Conservation (phyloP, 441 rosid species). For the Metrosideros polymorpha region DNA sequence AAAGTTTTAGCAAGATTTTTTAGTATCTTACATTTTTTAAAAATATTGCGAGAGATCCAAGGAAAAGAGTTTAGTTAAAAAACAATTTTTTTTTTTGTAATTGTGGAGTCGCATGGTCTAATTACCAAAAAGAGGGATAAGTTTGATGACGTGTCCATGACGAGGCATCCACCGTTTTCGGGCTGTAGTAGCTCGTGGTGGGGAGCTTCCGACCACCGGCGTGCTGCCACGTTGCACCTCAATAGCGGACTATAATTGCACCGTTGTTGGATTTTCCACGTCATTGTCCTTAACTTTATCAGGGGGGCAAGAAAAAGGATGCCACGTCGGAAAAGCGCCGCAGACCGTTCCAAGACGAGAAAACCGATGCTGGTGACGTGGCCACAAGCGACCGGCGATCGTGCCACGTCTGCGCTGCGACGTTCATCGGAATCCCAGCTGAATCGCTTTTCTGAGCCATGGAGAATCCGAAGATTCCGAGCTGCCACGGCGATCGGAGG, state of each 20-base stretch:
- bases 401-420: not conserved
- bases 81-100: not conserved
- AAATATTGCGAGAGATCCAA: no score
- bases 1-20: no score
- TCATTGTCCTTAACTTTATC: not conserved
- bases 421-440: not conserved
- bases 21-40: no score
- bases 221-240: not conserved
- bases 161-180: not conserved
- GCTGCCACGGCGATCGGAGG: not conserved
- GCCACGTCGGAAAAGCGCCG: not conserved
- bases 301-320: not conserved
- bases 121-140: not conserved
- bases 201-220: not conserved
- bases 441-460: not conserved
- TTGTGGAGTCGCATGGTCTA: not conserved
- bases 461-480: not conserved
- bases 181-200: not conserved
- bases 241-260: not conserved
- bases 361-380: not conserved
- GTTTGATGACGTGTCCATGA: not conserved
- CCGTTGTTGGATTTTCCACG: not conserved
- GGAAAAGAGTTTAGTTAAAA: no score
- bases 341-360: not conserved
- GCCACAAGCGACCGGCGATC: not conserved